phyloP scores from a whole-genome alignment of 805 yeast species.

The Lipomyces anomalus region DNA sequence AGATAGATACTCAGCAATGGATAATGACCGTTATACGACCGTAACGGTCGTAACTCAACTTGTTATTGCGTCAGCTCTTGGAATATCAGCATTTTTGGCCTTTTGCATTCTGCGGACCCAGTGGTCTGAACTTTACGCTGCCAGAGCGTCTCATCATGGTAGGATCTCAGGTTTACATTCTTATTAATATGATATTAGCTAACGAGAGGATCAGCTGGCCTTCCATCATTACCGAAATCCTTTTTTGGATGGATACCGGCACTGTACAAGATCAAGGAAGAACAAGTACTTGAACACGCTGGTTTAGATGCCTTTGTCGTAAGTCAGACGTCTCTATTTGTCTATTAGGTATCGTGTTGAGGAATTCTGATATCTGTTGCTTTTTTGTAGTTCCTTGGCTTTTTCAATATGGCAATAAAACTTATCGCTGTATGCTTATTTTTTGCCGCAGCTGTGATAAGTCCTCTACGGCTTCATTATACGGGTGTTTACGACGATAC shows the following conservation, averaged over 20 bases:
- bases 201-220: slow-evolving; percentile 33
- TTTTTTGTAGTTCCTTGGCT: slow-evolving; percentile 63
- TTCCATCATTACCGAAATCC: slow-evolving; percentile 57
- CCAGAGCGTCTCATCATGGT: slow-evolving; percentile 54
- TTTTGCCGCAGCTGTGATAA: slow-evolving; percentile 66
- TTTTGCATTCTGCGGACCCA: slow-evolving; percentile 67
- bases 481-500: slow-evolving; percentile 73
- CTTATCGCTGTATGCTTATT: slow-evolving; percentile 58
- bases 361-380: too few relatives aligned
- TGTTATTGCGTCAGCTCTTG: slow-evolving; percentile 61
- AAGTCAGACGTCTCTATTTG: neutral
- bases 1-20: too few relatives aligned
- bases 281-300: slow-evolving; percentile 77
- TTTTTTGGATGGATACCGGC: slow-evolving; percentile 79
- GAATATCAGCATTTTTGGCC: slow-evolving; percentile 57
- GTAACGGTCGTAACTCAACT: slow-evolving; percentile 78
- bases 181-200: neutral
- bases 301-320: slow-evolving; percentile 88
- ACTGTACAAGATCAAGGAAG: slow-evolving; percentile 59
- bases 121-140: slow-evolving; percentile 80
- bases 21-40: too few relatives aligned
- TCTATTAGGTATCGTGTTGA: neutral
- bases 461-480: slow-evolving; percentile 77
- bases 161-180: slow-evolving; percentile 29
- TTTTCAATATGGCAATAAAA: slow-evolving; percentile 82